A percentile compares a stretch with the other conserved stretches of the same genome.
Conservation (phyloP, 352 stramenopile species). For the Phytopythium chamaehyphon region DNA sequence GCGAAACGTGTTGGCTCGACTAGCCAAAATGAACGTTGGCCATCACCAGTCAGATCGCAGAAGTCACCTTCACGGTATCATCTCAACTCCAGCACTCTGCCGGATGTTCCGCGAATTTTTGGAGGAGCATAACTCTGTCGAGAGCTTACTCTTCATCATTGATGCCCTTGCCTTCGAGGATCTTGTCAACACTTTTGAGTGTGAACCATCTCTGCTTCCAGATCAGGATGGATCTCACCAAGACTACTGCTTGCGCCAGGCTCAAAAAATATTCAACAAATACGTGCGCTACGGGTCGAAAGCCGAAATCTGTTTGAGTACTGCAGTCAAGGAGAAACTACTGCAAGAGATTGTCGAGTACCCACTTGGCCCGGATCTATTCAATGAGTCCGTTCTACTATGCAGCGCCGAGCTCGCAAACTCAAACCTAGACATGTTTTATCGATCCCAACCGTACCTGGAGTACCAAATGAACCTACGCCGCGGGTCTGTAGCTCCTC, state of each 20-base stretch:
- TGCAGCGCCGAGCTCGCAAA: conserved; percentile 62
- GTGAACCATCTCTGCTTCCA: conserved; percentile 5
- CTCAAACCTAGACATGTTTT: conserved; percentile 57
- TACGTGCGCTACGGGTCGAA: conserved; percentile 71
- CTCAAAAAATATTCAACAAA: conserved; percentile 78
- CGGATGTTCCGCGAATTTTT: conserved; percentile 60
- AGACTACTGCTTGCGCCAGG: conserved; percentile 56
- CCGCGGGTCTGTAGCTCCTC: neutral
- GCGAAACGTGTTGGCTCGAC: conserved; percentile 48
- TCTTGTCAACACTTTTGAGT: conserved; percentile 52
- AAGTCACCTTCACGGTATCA: conserved; percentile 42
- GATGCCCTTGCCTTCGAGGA: conserved; percentile 67
- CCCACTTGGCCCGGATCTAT: conserved; percentile 40
- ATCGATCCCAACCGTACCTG: conserved; percentile 36
- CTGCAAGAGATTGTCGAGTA: conserved; percentile 42
- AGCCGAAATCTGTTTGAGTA: conserved; percentile 50
- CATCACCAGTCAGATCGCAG: conserved; percentile 29
- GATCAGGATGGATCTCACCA: conserved; percentile 26
- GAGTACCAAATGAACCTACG: conserved; percentile 27
- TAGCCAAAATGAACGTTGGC: conserved; percentile 34
- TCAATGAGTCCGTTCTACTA: conserved; percentile 50
- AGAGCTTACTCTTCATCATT: conserved; percentile 64
- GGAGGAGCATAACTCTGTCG: conserved; percentile 45
- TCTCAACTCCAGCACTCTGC: conserved; percentile 42
- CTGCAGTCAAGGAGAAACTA: conserved; percentile 39